These are phyloP conservation scores for Tolypocladium album DNA, from an alignment of 2,329 filamentous ascomycete species.

Conservation along the genomic window DNA sequence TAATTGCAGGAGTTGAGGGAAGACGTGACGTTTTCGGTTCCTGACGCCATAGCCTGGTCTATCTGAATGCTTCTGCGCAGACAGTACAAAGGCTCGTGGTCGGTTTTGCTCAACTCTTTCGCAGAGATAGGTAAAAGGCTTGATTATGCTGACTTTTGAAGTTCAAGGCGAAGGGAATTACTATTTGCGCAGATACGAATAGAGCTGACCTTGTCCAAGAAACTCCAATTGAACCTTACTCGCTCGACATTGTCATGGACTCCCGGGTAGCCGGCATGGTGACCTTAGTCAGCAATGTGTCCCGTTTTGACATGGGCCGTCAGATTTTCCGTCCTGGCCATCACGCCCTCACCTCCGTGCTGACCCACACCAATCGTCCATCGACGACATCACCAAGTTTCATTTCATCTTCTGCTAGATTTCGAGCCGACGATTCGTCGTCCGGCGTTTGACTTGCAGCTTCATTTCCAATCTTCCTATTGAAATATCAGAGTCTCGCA, in stretches of 20 bases:
- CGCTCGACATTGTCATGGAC: background rate
- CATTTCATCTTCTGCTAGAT: background rate
- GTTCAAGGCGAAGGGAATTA: too few species aligned
- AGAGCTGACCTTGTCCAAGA: too few species aligned
- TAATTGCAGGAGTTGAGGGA: background rate
- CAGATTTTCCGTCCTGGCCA: background rate
- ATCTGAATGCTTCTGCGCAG: background rate
- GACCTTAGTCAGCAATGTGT: background rate
- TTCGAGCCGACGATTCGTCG: background rate
- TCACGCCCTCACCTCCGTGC: background rate
- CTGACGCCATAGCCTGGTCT: too few species aligned
- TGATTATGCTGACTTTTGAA: background rate
- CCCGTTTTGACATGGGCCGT: background rate
- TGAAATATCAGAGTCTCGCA: background rate
- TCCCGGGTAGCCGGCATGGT: background rate
- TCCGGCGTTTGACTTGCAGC: background rate
- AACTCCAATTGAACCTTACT: too few species aligned
- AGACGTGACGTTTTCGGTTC: background rate
- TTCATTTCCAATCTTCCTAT: background rate
- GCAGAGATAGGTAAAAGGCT: background rate
- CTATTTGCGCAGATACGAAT: too few species aligned
- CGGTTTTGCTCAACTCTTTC: background rate
- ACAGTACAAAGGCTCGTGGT: background rate
- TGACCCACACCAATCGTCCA: background rate
- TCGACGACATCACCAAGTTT: background rate